phyloP scores from a whole-genome alignment of 192 early-diverging fungal genomes.

The Pecoramyces ruminantium region DNA sequence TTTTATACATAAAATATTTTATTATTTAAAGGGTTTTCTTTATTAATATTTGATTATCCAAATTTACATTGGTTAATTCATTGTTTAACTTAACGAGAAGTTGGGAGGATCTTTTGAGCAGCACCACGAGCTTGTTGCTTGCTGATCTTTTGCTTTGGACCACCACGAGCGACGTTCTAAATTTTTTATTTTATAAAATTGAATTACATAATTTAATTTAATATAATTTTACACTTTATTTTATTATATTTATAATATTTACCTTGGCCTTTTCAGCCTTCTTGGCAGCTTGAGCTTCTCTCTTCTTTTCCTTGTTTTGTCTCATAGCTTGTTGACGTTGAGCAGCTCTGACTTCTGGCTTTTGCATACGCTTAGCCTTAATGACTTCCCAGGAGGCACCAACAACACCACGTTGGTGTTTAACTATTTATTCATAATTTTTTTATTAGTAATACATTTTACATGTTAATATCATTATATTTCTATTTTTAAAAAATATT shows the following conservation, averaged over 20 bases:
- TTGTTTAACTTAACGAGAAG: slow-evolving; percentile 50
- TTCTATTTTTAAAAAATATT: too few species aligned
- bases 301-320: slow-evolving; percentile 87
- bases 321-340: slow-evolving; percentile 67
- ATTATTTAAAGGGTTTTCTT: not conserved
- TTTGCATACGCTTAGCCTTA: slow-evolving; percentile 92
- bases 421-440: slow-evolving; percentile 35
- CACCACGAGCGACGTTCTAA: slow-evolving; percentile 11
- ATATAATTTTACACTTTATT: too few species aligned
- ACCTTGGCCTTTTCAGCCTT: slow-evolving; percentile 73
- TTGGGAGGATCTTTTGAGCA: slow-evolving; percentile 58
- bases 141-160: slow-evolving; percentile 43
- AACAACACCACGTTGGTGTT: slow-evolving; percentile 89
- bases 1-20: too few species aligned
- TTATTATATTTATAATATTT: too few species aligned
- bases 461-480: too few species aligned
- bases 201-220: too few species aligned
- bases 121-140: slow-evolving; percentile 73
- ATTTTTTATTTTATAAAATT: too few species aligned
- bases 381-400: slow-evolving; percentile 91
- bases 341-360: slow-evolving; percentile 85
- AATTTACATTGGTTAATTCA: not conserved
- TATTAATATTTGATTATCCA: not conserved
- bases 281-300: slow-evolving; percentile 67
- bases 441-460: too few species aligned